Percentiles rank a stretch among this genome's conserved stretches.
Conservation (phyloP, 805 yeast genomes). For the Candida boleticola region DNA sequence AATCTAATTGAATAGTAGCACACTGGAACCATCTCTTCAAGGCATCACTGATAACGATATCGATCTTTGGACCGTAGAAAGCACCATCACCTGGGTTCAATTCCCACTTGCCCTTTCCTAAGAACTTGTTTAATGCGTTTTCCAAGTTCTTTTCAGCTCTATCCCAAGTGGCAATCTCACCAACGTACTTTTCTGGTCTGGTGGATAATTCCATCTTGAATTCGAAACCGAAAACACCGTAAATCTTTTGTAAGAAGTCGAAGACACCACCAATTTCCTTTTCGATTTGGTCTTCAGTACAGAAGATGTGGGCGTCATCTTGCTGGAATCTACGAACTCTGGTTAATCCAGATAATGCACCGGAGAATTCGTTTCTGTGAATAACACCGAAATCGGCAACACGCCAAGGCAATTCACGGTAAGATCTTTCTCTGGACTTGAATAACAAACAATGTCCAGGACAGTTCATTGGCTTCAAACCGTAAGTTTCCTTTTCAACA, state of each 20-base stretch:
- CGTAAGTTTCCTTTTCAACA: constrained; percentile 93
- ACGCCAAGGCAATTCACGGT: constrained; percentile 97
- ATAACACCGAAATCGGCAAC: constrained; percentile 97
- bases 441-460: constrained; percentile 93
- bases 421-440: constrained; percentile 89
- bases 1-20: constrained; percentile 97
- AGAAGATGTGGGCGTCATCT: constrained; percentile 98
- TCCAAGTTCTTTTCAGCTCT: constrained; percentile 83
- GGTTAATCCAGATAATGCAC: constrained; percentile 87
- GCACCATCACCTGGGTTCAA: constrained; percentile 98
- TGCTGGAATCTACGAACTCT: constrained; percentile 99
- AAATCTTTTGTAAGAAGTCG: constrained; percentile 79
- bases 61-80: constrained; percentile 93
- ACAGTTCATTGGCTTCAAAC: constrained; percentile 93
- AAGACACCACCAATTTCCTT: constrained; percentile 79
- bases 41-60: constrained; percentile 92
- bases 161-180: constrained; percentile 93
- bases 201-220: constrained; percentile 97
- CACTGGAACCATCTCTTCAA: constrained; percentile 97
- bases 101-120: constrained; percentile 85
- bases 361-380: constrained; percentile 94
- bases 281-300: constrained; percentile 88
- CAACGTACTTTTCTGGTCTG: constrained; percentile 94
- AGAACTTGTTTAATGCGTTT: constrained; percentile 74
- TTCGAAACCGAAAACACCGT: constrained; percentile 91